Evolutionary conservation across 2,329 filamentous ascomycete species (phyloP).

Genomic region (Niveomyces coronatus): DNA sequence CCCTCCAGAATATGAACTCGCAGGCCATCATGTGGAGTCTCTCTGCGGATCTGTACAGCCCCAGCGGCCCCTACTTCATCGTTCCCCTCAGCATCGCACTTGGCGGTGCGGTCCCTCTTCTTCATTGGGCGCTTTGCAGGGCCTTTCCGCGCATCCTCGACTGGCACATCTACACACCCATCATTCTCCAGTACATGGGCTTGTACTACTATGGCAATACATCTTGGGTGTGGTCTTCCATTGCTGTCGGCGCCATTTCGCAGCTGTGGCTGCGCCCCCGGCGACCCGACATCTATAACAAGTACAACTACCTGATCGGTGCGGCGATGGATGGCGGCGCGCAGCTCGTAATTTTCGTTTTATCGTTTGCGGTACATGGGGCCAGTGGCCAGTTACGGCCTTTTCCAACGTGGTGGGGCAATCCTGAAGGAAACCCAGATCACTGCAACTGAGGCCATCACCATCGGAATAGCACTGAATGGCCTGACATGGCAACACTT

Average conservation of each 20-base stretch:
- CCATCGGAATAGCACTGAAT: too few relatives aligned
- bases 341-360: slow-evolving; percentile 18
- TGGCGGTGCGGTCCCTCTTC: slow-evolving; percentile 30
- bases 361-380: slow-evolving; percentile 17
- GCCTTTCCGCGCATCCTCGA: slow-evolving; percentile 17
- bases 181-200: slow-evolving; percentile 31
- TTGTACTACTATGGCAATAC: slow-evolving; percentile 29
- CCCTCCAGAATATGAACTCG: slow-evolving; percentile 36
- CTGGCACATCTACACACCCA: slow-evolving; percentile 25
- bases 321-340: slow-evolving; percentile 19
- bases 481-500: too few relatives aligned
- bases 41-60: slow-evolving; percentile 31
- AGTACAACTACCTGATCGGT: slow-evolving; percentile 20
- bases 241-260: slow-evolving; percentile 22
- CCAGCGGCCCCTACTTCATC: slow-evolving; percentile 25
- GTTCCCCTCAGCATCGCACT: slow-evolving; percentile 30
- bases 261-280: slow-evolving; percentile 18
- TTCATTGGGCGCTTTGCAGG: slow-evolving; percentile 21
- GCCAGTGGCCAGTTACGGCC: slow-evolving; percentile 14
- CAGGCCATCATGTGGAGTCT: slow-evolving; percentile 21
- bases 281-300: slow-evolving; percentile 16
- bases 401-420: slow-evolving; percentile 15
- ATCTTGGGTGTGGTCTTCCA: slow-evolving; percentile 23
- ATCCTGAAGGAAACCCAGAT: slow-evolving; percentile 12
- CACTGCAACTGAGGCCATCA: too few relatives aligned